These are phyloP conservation scores for Claviceps sp. DNA, from an alignment of 2,329 filamentous ascomycete genomes.

Conservation along the genomic window DNA sequence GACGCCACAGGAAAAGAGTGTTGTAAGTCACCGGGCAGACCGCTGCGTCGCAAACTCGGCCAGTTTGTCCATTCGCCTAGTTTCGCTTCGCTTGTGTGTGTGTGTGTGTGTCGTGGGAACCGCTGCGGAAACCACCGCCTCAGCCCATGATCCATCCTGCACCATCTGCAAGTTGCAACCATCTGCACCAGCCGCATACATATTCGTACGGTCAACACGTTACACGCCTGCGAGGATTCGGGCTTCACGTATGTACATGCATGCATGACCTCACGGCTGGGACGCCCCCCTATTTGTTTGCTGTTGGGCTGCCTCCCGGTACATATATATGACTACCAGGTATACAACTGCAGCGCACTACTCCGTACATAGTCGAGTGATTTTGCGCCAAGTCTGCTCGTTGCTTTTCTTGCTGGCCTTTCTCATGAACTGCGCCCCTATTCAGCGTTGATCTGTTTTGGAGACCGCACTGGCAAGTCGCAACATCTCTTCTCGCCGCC, in stretches of 20 bases:
- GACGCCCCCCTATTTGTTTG: neutral
- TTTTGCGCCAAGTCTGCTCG: neutral
- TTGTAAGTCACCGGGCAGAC: too few species aligned
- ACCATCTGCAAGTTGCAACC: too few species aligned
- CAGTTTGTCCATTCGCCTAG: too few species aligned
- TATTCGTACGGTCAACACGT: too few species aligned
- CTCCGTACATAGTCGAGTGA: neutral
- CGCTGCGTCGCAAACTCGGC: too few species aligned
- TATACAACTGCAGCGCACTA: neutral
- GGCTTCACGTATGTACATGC: neutral
- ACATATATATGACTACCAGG: neutral
- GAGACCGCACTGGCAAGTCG: neutral
- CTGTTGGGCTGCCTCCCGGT: neutral
- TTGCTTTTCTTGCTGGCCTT: neutral
- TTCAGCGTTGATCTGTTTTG: neutral
- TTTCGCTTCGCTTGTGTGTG: too few species aligned
- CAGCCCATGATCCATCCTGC: too few species aligned
- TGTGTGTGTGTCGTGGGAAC: too few species aligned
- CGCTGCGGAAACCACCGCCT: too few species aligned
- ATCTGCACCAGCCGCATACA: too few species aligned
- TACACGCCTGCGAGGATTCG: too few species aligned
- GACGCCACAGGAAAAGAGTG: too few species aligned
- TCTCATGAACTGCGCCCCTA: neutral
- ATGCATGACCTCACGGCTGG: slow-evolving; percentile 1
- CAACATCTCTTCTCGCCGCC: neutral